Conservation (phyloP, 306 rosid genomes). For the Vigna reflexopilosa region DNA sequence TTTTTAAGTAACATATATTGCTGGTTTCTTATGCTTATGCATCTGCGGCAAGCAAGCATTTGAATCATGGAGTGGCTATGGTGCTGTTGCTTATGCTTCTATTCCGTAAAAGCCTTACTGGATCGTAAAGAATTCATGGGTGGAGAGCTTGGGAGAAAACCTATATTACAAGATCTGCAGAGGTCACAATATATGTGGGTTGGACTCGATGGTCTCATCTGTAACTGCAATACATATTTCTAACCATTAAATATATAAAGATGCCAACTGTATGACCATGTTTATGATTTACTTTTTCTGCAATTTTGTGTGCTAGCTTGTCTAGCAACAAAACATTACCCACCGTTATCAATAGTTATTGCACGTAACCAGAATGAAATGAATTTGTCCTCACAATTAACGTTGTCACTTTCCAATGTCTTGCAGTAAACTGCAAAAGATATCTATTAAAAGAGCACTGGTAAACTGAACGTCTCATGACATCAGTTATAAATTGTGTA, state of each 20-base stretch:
- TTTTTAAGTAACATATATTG: slow-evolving; percentile 78
- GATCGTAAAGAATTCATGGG: slow-evolving; percentile 91
- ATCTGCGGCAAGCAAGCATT: slow-evolving; percentile 59
- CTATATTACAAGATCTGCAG: slow-evolving; percentile 84
- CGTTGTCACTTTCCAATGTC: background rate
- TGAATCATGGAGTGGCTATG: slow-evolving; percentile 87
- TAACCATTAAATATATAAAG: slow-evolving; percentile 29
- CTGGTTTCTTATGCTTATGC: slow-evolving; percentile 80
- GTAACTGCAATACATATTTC: slow-evolving; percentile 60
- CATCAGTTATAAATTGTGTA: background rate
- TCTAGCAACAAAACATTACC: slow-evolving; percentile 14
- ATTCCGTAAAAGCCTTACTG: slow-evolving; percentile 85
- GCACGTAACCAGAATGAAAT: background rate
- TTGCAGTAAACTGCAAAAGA: background rate
- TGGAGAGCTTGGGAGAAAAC: slow-evolving; percentile 76
- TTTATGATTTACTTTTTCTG: background rate
- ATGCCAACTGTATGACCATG: background rate
- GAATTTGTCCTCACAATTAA: background rate
- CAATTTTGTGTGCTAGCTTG: background rate
- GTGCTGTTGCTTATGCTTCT: slow-evolving; percentile 71
- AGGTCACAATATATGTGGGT: slow-evolving; percentile 78
- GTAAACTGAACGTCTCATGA: background rate
- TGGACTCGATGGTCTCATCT: slow-evolving; percentile 85
- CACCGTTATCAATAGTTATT: slow-evolving; percentile 5
- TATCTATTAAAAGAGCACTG: background rate